Evolutionary conservation across 176 grass and related monocot species (phyloP).

Genomic region (Luzula sylvatica): DNA sequence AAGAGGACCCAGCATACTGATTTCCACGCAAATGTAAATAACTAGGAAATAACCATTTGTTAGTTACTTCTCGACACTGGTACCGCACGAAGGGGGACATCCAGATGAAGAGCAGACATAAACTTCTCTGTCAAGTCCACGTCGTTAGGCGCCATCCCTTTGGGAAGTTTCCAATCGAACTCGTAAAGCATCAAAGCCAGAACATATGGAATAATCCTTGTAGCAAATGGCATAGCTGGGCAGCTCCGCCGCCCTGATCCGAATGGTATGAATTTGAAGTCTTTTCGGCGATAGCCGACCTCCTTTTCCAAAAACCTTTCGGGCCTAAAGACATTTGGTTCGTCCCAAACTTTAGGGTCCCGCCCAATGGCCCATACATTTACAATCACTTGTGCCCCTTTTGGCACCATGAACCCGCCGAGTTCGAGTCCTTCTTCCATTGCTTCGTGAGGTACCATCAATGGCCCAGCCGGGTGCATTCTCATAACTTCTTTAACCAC

Average conservation of each 20-base stretch:
- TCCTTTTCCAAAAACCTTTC: slow-evolving; percentile 13
- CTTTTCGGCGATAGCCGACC: background rate
- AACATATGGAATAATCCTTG: background rate
- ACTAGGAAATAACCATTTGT: too few relatives aligned
- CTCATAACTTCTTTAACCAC: slow-evolving; percentile 18
- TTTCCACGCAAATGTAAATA: too few relatives aligned
- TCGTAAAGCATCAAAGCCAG: slow-evolving; percentile 6
- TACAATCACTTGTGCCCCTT: background rate
- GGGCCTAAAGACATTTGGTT: slow-evolving; percentile 12
- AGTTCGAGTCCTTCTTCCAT: background rate
- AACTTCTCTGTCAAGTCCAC: slow-evolving; percentile 4
- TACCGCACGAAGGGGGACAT: background rate
- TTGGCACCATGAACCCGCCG: slow-evolving; percentile 1
- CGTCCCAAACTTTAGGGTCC: background rate
- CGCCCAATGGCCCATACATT: slow-evolving; percentile 12
- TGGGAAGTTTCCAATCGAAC: background rate
- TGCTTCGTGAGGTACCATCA: background rate
- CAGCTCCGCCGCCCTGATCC: background rate
- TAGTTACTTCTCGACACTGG: background rate
- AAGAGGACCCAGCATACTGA: too few relatives aligned
- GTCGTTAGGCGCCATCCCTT: background rate
- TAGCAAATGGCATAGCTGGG: slow-evolving; percentile 2
- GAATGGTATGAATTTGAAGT: slow-evolving; percentile 9
- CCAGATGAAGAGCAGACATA: background rate
- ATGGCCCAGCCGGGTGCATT: slow-evolving; percentile 2